Evolutionary conservation across 2,329 filamentous ascomycete species (phyloP).

Genomic region (Epichloe coenophiala): DNA sequence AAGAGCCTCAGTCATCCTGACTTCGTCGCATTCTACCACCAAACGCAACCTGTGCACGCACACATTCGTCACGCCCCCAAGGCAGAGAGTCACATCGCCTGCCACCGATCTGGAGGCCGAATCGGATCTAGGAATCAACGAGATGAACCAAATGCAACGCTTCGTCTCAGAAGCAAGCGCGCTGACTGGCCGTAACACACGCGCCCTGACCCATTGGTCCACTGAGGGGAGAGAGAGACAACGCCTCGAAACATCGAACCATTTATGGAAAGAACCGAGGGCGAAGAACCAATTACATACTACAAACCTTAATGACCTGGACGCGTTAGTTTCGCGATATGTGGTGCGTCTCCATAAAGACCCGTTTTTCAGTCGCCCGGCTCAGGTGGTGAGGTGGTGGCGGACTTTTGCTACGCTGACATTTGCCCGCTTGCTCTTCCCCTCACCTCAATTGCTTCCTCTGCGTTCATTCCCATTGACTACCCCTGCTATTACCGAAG

Average conservation of each 20-base stretch:
- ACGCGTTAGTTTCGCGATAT: constrained; percentile 1
- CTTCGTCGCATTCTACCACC: no score
- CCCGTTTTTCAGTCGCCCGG: no score
- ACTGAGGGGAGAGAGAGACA: no score
- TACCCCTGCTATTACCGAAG: no score
- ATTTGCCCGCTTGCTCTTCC: background rate
- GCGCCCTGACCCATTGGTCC: no score
- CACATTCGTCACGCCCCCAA: background rate
- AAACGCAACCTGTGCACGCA: no score
- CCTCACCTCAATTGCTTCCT: no score
- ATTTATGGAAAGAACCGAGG: background rate
- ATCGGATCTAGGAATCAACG: background rate
- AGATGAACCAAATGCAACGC: background rate
- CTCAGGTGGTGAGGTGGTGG: background rate
- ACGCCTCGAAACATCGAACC: background rate
- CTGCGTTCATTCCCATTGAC: no score
- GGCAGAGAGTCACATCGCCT: background rate
- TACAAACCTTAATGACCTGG: background rate
- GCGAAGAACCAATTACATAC: background rate
- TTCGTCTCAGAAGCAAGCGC: no score
- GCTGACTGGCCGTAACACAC: no score
- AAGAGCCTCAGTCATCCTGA: no score
- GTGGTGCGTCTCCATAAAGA: background rate
- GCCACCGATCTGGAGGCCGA: background rate
- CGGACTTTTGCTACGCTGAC: background rate